Conservation (phyloP, 805 yeast species). For the Candida silvicultrix region DNA sequence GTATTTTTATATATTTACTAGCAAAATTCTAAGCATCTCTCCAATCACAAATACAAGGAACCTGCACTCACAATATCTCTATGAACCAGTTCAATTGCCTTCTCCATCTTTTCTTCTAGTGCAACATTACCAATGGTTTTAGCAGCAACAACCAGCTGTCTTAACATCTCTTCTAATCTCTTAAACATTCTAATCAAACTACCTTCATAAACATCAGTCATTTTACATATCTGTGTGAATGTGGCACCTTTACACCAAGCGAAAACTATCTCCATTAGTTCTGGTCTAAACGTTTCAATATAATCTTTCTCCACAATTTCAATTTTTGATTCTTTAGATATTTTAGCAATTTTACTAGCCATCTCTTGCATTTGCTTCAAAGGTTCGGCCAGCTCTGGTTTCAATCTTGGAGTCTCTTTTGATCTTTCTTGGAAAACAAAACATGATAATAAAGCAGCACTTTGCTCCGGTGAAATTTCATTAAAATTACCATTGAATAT, state of each 20-base stretch:
- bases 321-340: slow-evolving; percentile 82
- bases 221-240: slow-evolving; percentile 94
- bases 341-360: slow-evolving; percentile 87
- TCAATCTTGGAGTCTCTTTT: slow-evolving; percentile 77
- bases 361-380: slow-evolving; percentile 80
- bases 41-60: slow-evolving; percentile 64
- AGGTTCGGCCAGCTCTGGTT: slow-evolving; percentile 91
- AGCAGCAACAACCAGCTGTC: slow-evolving; percentile 88
- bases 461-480: slow-evolving; percentile 80
- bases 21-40: no score
- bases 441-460: slow-evolving; percentile 88
- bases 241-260: slow-evolving; percentile 97
- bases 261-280: slow-evolving; percentile 93
- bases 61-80: slow-evolving; percentile 97
- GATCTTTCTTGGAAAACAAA: slow-evolving; percentile 97
- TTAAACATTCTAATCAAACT: slow-evolving; percentile 91
- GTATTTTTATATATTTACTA: no score
- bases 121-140: slow-evolving; percentile 89
- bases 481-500: slow-evolving; percentile 94
- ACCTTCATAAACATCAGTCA: slow-evolving; percentile 99
- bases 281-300: slow-evolving; percentile 85
- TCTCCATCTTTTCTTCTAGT: slow-evolving; percentile 82
- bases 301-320: slow-evolving; percentile 90
- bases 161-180: slow-evolving; percentile 85
- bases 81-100: slow-evolving; percentile 78